Percentiles rank a stretch among this genome's conserved stretches.
phyloP scores from a whole-genome alignment of 2,329 filamentous ascomycete genomes.

The Exophiala aquamarina region DNA sequence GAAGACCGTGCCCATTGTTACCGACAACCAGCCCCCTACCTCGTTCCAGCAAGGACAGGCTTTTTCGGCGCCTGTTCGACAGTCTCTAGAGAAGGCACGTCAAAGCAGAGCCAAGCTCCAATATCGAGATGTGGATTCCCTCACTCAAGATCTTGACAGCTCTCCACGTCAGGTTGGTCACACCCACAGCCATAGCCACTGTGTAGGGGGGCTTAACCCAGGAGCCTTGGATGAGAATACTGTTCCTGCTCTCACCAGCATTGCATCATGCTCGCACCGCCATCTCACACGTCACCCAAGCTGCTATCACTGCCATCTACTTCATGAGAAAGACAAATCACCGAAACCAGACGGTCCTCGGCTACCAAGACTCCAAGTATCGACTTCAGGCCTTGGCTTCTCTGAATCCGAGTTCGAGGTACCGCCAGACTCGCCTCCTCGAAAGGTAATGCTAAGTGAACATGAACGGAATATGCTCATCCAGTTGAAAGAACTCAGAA shows the following conservation, averaged over 20 bases:
- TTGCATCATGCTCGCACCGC: conserved; percentile 19
- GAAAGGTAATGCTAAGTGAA: conserved; percentile 30
- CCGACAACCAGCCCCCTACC: conserved; percentile 21
- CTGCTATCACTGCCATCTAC: conserved; percentile 27
- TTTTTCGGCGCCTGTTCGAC: conserved; percentile 52
- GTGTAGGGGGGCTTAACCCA: conserved; percentile 2
- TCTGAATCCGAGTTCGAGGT: conserved; percentile 30
- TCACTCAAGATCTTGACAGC: conserved; percentile 21
- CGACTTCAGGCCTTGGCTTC: conserved; percentile 29
- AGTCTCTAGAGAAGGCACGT: conserved; percentile 46
- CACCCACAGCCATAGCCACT: conserved; percentile 13
- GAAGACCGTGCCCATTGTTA: conserved; percentile 28
- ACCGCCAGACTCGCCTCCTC: conserved; percentile 26
- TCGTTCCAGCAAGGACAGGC: conserved; percentile 48
- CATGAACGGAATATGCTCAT: conserved; percentile 28
- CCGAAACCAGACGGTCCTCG: conserved; percentile 18
- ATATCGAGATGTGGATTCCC: conserved; percentile 7
- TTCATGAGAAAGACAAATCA: conserved; percentile 4
- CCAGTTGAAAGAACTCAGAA: conserved; percentile 26
- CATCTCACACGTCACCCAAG: conserved; percentile 21
- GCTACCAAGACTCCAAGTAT: conserved; percentile 29
- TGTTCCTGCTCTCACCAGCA: conserved; percentile 9
- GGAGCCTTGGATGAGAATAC: conserved; percentile 14
- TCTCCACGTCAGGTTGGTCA: conserved; percentile 21
- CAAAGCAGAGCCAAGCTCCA: conserved; percentile 3